These are phyloP conservation scores for Lachnellula arida DNA, from an alignment of 2,329 filamentous ascomycete genomes.

Conservation along the genomic window DNA sequence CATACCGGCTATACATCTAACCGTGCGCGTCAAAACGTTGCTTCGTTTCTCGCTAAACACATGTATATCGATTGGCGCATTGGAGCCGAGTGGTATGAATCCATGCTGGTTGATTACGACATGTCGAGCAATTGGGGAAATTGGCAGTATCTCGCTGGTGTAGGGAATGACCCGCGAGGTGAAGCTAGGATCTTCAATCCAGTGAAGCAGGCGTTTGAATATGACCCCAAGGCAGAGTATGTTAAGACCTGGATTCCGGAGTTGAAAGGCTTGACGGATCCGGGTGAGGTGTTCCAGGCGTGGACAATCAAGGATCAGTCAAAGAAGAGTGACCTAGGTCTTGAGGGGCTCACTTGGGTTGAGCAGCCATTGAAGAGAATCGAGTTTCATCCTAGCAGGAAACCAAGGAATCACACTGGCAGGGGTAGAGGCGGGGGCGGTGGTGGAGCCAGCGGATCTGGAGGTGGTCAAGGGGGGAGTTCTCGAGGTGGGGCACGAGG, in stretches of 20 bases:
- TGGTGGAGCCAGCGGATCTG: neutral
- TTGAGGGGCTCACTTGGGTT: conserved; percentile 59
- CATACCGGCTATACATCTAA: conserved; percentile 77
- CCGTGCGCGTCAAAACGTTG: conserved; percentile 70
- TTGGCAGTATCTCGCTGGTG: conserved; percentile 77
- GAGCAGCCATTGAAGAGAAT: conserved; percentile 63
- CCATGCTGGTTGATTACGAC: conserved; percentile 70
- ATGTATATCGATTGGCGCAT: conserved; percentile 73
- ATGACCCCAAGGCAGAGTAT: conserved; percentile 66
- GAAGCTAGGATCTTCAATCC: conserved; percentile 72
- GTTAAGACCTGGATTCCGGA: conserved; percentile 72
- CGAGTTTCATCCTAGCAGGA: conserved; percentile 42
- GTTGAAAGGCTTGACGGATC: conserved; percentile 45
- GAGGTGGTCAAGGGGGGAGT: neutral
- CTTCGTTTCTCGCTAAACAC: conserved; percentile 68
- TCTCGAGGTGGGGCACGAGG: neutral
- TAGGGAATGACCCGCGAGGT: conserved; percentile 72
- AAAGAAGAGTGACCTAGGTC: conserved; percentile 51
- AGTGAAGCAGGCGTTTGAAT: conserved; percentile 74
- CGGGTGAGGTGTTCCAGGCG: conserved; percentile 59
- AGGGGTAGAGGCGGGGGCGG: conserved; percentile 8
- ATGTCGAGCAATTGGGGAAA: conserved; percentile 74
- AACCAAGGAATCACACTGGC: conserved; percentile 13
- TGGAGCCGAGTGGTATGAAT: conserved; percentile 80
- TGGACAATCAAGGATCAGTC: conserved; percentile 56